Conservation (phyloP, 2,329 filamentous ascomycete genomes). For the Colletotrichum tabaci region DNA sequence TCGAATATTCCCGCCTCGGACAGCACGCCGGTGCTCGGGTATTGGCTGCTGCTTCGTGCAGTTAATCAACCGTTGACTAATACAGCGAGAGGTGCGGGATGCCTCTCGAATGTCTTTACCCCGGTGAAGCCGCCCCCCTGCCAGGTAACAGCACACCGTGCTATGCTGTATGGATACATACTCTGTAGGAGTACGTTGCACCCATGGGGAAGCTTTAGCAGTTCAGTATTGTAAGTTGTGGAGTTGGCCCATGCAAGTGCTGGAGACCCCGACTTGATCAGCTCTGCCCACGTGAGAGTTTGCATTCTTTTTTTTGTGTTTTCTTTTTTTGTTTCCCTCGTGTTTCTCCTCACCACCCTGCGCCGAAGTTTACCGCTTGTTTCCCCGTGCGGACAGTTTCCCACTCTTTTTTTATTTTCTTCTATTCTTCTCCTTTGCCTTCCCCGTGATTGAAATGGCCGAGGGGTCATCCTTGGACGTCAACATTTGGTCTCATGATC, state of each 20-base stretch:
- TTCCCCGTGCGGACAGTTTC: not conserved
- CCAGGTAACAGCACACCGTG: not conserved
- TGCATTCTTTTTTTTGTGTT: not conserved
- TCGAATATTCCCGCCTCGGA: constrained; percentile 10
- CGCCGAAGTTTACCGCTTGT: not conserved
- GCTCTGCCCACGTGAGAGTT: not conserved
- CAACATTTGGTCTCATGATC: constrained; percentile 2
- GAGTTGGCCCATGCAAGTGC: constrained; percentile 20
- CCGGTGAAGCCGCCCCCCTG: too few relatives aligned
- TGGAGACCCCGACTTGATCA: not conserved
- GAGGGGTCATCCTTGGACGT: not conserved
- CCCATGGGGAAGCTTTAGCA: constrained; percentile 24
- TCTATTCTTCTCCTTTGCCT: not conserved
- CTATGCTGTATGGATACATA: not conserved
- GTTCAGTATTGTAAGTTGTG: constrained; percentile 28
- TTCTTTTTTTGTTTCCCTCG: too few relatives aligned
- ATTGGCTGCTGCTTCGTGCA: not conserved
- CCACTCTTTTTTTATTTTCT: not conserved
- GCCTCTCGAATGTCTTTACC: constrained; percentile 1
- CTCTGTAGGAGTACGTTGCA: not conserved
- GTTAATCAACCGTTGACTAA: too few relatives aligned
- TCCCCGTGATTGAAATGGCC: not conserved
- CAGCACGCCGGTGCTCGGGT: constrained; percentile 13
- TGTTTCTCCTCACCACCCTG: not conserved
- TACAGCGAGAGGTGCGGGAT: constrained; percentile 5